phyloP scores from a whole-genome alignment of 306 rosid species.

The Quercus wislizeni region DNA sequence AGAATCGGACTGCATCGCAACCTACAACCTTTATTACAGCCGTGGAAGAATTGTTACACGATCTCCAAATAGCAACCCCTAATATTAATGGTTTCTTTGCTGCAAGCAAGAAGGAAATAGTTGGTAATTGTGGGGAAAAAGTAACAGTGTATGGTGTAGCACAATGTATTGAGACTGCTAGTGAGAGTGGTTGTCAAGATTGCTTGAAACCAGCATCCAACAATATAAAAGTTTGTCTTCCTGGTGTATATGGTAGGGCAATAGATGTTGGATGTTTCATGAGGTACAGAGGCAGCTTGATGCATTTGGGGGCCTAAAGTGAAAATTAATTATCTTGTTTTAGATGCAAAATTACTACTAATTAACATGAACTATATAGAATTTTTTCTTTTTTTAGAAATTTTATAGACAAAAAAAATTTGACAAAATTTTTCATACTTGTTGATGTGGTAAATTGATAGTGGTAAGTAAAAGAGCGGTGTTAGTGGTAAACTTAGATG shows the following conservation, averaged over 20 bases:
- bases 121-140: slow-evolving; percentile 2
- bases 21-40: slow-evolving; percentile 20
- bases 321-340: too few relatives aligned
- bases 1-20: slow-evolving; percentile 9
- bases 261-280: slow-evolving; percentile 63
- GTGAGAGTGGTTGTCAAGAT: slow-evolving; percentile 21
- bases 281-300: slow-evolving; percentile 25
- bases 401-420: too few relatives aligned
- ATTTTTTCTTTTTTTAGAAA: too few relatives aligned
- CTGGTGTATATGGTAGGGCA: slow-evolving; percentile 41
- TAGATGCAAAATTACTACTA: too few relatives aligned
- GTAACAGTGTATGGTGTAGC: slow-evolving; percentile 46
- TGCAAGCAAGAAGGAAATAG: slow-evolving; percentile 29
- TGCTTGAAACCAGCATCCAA: slow-evolving; percentile 46
- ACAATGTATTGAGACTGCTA: slow-evolving; percentile 53
- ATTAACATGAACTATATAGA: too few relatives aligned
- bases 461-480: too few relatives aligned
- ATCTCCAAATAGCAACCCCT: slow-evolving; percentile 31
- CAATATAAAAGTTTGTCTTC: slow-evolving; percentile 43
- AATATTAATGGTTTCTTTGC: slow-evolving; percentile 44
- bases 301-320: too few relatives aligned
- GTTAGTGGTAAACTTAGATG: too few relatives aligned
- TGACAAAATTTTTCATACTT: too few relatives aligned
- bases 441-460: too few relatives aligned
- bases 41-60: slow-evolving; percentile 15